A percentile compares a stretch with the other conserved stretches of the same genome.
phyloP scores from a whole-genome alignment of 2,329 filamentous ascomycete species.

The Fusarium nematophilum region DNA sequence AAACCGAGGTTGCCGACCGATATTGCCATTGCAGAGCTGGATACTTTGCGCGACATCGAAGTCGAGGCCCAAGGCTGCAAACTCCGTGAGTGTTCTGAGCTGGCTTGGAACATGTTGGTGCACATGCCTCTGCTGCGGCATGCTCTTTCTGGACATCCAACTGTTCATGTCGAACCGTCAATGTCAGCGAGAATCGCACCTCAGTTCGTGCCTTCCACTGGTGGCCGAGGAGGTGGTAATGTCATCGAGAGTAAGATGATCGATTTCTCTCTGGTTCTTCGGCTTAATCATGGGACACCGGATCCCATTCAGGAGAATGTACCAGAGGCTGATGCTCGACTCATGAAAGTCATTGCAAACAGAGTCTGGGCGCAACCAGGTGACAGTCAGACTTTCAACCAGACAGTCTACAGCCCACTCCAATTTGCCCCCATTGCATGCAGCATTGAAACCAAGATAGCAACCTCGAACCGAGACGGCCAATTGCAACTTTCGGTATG shows the following conservation, averaged over 20 bases:
- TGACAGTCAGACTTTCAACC: neutral
- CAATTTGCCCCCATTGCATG: slow-evolving; percentile 6
- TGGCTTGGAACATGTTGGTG: slow-evolving; percentile 8
- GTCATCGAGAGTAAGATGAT: slow-evolving; percentile 17
- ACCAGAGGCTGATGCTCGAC: neutral
- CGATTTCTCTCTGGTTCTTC: slow-evolving; percentile 5
- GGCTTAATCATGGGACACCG: slow-evolving; percentile 3
- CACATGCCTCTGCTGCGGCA: neutral
- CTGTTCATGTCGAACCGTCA: slow-evolving; percentile 7
- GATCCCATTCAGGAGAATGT: neutral
- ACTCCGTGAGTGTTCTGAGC: neutral
- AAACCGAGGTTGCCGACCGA: neutral
- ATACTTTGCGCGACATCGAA: neutral
- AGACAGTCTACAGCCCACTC: neutral
- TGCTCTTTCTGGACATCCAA: slow-evolving; percentile 5
- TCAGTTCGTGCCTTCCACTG: neutral
- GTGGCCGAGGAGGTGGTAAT: slow-evolving; percentile 3
- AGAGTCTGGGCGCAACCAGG: slow-evolving; percentile 4
- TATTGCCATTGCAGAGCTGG: neutral
- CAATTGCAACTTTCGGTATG: slow-evolving; percentile 1
- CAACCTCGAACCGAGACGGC: neutral
- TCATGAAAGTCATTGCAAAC: slow-evolving; percentile 1
- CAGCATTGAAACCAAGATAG: slow-evolving; percentile 6
- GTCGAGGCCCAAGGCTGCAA: neutral
- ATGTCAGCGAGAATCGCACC: neutral